phyloP scores from a whole-genome alignment of 2,329 filamentous ascomycete genomes.

The Teratosphaeriaceae sp. region DNA sequence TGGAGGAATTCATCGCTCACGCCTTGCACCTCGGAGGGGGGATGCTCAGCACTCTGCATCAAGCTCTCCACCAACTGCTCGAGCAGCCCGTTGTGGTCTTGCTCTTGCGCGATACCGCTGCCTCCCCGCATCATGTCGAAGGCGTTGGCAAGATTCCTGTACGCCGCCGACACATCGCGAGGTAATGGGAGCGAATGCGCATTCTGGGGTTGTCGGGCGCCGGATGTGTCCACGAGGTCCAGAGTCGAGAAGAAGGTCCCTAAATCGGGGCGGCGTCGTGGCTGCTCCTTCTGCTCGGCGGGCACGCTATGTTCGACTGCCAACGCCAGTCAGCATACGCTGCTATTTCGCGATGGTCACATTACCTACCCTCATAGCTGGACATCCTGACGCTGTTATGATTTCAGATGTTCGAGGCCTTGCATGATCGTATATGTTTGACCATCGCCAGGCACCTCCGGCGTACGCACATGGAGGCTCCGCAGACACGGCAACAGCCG shows the following conservation, averaged over 20 bases:
- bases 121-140: conserved; percentile 51
- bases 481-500: neutral
- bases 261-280: conserved; percentile 53
- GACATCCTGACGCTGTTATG: conserved; percentile 29
- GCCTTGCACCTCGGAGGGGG: conserved; percentile 54
- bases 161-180: conserved; percentile 54
- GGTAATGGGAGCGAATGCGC: conserved; percentile 55
- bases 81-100: conserved; percentile 37
- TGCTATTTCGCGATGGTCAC: too few relatives aligned
- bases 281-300: conserved; percentile 25
- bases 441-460: conserved; percentile 11
- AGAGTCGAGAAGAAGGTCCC: conserved; percentile 59
- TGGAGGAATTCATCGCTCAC: conserved; percentile 56
- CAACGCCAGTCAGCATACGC: neutral
- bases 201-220: conserved; percentile 44
- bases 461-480: conserved; percentile 8
- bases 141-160: conserved; percentile 54
- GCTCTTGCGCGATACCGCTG: conserved; percentile 15
- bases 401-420: neutral
- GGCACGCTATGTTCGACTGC: conserved; percentile 46
- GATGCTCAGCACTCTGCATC: conserved; percentile 50
- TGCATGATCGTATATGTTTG: neutral
- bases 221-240: conserved; percentile 50
- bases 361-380: conserved; percentile 38
- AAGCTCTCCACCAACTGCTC: conserved; percentile 50